These are phyloP conservation scores for Rhodotorula sp. DNA, from an alignment of 1,284 basidiomycete genomes.

Conservation along the genomic window DNA sequence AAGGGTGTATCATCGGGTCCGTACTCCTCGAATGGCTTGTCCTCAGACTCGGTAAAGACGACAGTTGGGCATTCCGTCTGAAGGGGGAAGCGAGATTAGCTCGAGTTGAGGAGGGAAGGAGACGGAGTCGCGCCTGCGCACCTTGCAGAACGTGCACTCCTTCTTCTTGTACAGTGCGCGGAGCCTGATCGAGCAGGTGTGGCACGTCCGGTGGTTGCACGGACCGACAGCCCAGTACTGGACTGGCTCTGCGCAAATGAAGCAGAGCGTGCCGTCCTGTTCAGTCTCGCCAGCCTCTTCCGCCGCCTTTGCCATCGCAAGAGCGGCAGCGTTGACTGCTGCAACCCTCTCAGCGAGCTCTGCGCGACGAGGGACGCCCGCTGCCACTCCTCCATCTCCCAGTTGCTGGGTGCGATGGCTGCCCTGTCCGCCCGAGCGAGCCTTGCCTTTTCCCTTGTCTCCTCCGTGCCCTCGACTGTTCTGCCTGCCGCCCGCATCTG, in stretches of 20 bases:
- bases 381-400: not conserved
- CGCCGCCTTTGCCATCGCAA: constrained; percentile 22
- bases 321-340: not conserved
- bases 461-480: no score
- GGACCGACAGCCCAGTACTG: constrained; percentile 84
- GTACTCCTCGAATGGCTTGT: constrained; percentile 62
- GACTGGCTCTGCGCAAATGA: constrained; percentile 93
- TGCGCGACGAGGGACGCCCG: not conserved
- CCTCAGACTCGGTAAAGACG: constrained; percentile 69
- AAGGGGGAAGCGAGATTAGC: constrained; percentile 1
- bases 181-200: constrained; percentile 87
- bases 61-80: constrained; percentile 75
- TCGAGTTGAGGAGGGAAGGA: no score
- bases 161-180: constrained; percentile 80
- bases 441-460: constrained; percentile 8
- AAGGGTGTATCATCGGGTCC: constrained; percentile 59
- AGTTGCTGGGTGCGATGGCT: not conserved
- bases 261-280: constrained; percentile 59
- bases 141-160: constrained; percentile 97
- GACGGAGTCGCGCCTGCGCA: constrained; percentile 46
- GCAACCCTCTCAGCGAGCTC: not conserved
- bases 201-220: constrained; percentile 90
- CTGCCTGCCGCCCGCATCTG: not conserved
- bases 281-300: constrained; percentile 7
- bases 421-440: not conserved